phyloP scores from a whole-genome alignment of 805 yeast species.

The Jamesozyma jinghongensis region DNA sequence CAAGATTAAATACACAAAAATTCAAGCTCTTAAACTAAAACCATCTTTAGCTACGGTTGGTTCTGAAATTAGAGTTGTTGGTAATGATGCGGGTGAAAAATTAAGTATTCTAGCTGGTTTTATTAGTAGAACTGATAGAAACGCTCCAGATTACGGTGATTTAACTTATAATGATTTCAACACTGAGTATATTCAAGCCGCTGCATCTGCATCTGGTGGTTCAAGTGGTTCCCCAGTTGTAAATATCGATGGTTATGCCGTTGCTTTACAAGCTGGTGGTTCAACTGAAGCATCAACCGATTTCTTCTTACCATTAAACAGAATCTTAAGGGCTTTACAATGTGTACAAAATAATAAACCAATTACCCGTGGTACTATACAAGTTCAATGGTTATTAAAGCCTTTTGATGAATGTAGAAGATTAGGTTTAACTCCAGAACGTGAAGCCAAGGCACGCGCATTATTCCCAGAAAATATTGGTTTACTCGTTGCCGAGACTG shows the following conservation, averaged over 20 bases:
- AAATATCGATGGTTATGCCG: slow-evolving; percentile 74
- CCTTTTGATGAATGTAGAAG: slow-evolving; percentile 90
- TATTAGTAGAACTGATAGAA: slow-evolving; percentile 69
- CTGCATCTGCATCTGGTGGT: slow-evolving; percentile 93
- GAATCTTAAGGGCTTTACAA: slow-evolving; percentile 72
- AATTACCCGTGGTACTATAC: slow-evolving; percentile 84
- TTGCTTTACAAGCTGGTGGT: slow-evolving; percentile 94
- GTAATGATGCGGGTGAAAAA: slow-evolving; percentile 95
- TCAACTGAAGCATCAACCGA: slow-evolving; percentile 86
- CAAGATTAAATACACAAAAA: slow-evolving; percentile 61
- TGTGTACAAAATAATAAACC: slow-evolving; percentile 54
- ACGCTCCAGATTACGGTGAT: slow-evolving; percentile 89
- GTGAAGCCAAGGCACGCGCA: slow-evolving; percentile 60
- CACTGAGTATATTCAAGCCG: slow-evolving; percentile 91
- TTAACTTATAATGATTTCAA: slow-evolving; percentile 86
- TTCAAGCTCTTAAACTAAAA: slow-evolving; percentile 54
- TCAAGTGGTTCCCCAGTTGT: slow-evolving; percentile 97
- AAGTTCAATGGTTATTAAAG: slow-evolving; percentile 77
- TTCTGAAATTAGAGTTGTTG: slow-evolving; percentile 85
- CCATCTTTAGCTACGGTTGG: slow-evolving; percentile 90
- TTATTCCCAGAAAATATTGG: slow-evolving; percentile 70
- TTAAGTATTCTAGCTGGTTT: slow-evolving; percentile 82
- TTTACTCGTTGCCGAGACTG: slow-evolving; percentile 69
- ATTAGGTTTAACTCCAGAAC: slow-evolving; percentile 67
- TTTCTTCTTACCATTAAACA: slow-evolving; percentile 76